A percentile compares a stretch with the other conserved stretches of the same genome.
Evolutionary conservation across 1,284 basidiomycete genomes (phyloP).

Genomic region (Phellinidium pouzarii): DNA sequence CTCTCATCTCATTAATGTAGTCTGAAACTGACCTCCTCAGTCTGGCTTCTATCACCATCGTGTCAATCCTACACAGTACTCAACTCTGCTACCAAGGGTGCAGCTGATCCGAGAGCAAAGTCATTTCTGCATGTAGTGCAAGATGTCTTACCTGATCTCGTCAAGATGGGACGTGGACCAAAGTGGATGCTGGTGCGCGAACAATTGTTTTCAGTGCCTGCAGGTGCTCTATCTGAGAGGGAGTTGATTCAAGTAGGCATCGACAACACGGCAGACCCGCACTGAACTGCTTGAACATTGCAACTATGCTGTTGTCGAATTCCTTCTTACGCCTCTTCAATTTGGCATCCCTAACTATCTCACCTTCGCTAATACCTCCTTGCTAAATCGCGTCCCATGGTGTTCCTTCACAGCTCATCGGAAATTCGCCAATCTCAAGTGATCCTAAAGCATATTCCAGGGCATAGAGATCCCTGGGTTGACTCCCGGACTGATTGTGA

Average conservation of each 20-base stretch:
- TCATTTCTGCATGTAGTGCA: constrained; percentile 67
- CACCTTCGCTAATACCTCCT: constrained; percentile 73
- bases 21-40: constrained; percentile 47
- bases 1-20: constrained; percentile 32
- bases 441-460: constrained; percentile 49
- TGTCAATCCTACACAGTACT: constrained; percentile 78
- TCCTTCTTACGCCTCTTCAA: constrained; percentile 66
- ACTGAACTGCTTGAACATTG: constrained; percentile 41
- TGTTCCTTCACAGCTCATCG: constrained; percentile 24
- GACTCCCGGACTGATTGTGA: constrained; percentile 30
- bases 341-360: constrained; percentile 74
- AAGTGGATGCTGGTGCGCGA: constrained; percentile 39
- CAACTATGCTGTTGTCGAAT: constrained; percentile 52
- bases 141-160: constrained; percentile 57
- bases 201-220: too few species aligned
- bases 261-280: constrained; percentile 51
- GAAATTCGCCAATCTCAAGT: constrained; percentile 17
- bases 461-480: constrained; percentile 34
- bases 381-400: constrained; percentile 43
- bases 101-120: constrained; percentile 61
- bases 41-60: constrained; percentile 69
- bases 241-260: constrained; percentile 46
- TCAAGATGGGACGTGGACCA: constrained; percentile 38
- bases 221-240: neutral
- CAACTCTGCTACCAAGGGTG: constrained; percentile 63